phyloP scores from a whole-genome alignment of 345 rosid species.

The Anastatica hierochuntica region DNA sequence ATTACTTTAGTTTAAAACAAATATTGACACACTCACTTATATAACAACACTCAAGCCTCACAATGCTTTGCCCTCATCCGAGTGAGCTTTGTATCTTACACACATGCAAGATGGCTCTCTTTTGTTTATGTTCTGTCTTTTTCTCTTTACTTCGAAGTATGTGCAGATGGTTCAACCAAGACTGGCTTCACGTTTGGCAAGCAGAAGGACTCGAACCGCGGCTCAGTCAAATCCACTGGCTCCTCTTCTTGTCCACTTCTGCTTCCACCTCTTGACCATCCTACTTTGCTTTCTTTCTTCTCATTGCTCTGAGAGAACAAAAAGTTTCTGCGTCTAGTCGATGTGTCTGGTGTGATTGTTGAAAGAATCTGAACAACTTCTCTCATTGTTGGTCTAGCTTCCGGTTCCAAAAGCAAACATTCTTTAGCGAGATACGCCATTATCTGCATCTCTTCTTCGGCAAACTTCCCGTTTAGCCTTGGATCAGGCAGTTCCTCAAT shows the following conservation, averaged over 20 bases:
- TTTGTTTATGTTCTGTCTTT: slow-evolving; percentile 1
- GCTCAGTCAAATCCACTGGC: slow-evolving; percentile 72
- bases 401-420: slow-evolving; percentile 84
- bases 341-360: slow-evolving; percentile 62
- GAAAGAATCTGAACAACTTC: slow-evolving; percentile 97
- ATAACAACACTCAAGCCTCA: slow-evolving; percentile 12
- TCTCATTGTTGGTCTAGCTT: slow-evolving; percentile 87
- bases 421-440: slow-evolving; percentile 95
- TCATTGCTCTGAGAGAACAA: not conserved
- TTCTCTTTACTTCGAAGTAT: slow-evolving; percentile 7
- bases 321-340: slow-evolving; percentile 45
- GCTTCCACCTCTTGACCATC: slow-evolving; percentile 42
- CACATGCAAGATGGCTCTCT: not conserved
- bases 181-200: slow-evolving; percentile 37
- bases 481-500: slow-evolving; percentile 75
- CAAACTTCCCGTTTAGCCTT: slow-evolving; percentile 55
- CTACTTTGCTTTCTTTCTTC: slow-evolving; percentile 18
- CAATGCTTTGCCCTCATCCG: not conserved
- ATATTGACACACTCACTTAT: not conserved
- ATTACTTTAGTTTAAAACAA: not conserved
- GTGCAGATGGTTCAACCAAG: slow-evolving; percentile 23
- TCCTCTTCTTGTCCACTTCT: slow-evolving; percentile 48
- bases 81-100: slow-evolving; percentile 15
- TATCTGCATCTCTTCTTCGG: slow-evolving; percentile 78
- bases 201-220: slow-evolving; percentile 76